Evolutionary conservation across 169 alveolate species (phyloP).

Genomic region (Perkinsus chesapeaki): DNA sequence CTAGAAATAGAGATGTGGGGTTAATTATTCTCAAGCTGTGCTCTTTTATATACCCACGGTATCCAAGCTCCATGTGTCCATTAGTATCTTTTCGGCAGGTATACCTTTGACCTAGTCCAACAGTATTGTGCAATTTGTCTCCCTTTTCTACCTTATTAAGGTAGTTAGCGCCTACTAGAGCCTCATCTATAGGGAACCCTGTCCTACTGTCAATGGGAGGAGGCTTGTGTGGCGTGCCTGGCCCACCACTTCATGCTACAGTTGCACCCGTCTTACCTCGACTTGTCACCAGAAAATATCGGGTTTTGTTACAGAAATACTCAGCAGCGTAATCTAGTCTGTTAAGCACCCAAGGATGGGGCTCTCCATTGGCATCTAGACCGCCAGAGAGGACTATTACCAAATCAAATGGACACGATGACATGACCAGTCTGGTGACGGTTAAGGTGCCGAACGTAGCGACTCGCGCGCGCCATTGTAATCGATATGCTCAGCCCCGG

Average conservation of each 20-base stretch:
- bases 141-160: not conserved
- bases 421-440: not conserved
- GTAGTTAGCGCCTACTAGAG: not conserved
- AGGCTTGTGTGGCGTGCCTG: not conserved
- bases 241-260: not conserved
- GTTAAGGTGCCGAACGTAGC: not conserved
- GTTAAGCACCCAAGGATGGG: not conserved
- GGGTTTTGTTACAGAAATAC: not conserved
- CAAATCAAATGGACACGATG: not conserved
- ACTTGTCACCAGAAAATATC: not conserved
- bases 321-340: not conserved
- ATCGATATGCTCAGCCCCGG: not conserved
- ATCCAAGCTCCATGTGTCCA: not conserved
- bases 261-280: not conserved
- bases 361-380: not conserved
- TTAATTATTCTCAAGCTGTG: no score
- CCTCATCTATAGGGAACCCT: not conserved
- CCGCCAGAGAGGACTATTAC: not conserved
- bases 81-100: not conserved
- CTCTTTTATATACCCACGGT: not conserved
- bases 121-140: not conserved
- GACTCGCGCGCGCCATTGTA: not conserved
- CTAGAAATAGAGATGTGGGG: not conserved
- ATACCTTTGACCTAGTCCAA: not conserved
- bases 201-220: not conserved